phyloP scores from a whole-genome alignment of 2,329 filamentous ascomycete species.

The Apiospora marii region DNA sequence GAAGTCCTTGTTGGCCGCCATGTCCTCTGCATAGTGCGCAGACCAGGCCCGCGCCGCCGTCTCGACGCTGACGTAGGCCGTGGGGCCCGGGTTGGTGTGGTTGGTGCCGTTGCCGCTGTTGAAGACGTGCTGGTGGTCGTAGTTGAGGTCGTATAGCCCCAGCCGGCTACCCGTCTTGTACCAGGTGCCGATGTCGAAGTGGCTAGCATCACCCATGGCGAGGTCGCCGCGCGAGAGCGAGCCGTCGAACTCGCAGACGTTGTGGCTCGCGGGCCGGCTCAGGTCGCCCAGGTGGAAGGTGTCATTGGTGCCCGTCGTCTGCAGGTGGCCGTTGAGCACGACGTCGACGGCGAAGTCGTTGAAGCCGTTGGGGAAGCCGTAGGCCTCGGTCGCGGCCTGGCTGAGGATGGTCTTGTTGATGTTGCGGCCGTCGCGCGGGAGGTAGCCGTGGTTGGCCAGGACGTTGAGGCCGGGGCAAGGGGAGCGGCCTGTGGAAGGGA shows the following conservation, averaged over 20 bases:
- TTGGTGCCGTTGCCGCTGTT: not conserved
- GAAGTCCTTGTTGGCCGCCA: constrained; percentile 9
- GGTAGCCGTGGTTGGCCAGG: constrained; percentile 57
- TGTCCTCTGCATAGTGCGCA: not conserved
- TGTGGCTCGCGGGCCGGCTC: constrained; percentile 8
- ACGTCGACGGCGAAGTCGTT: constrained; percentile 11
- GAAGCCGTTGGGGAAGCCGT: not conserved
- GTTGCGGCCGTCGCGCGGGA: constrained; percentile 53
- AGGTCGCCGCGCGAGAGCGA: not conserved
- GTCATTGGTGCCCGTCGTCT: constrained; percentile 8
- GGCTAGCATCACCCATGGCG: not conserved
- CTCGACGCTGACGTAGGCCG: not conserved
- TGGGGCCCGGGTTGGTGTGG: not conserved
- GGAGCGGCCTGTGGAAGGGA: not conserved
- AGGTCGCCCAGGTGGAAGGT: constrained; percentile 19
- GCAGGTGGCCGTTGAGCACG: not conserved
- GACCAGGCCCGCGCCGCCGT: not conserved
- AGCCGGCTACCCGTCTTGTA: not conserved
- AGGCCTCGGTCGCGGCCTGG: not conserved
- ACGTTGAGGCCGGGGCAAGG: constrained; percentile 62
- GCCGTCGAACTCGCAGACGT: constrained; percentile 11
- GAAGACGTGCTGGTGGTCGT: constrained; percentile 3
- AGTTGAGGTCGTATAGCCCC: not conserved
- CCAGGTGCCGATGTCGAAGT: not conserved
- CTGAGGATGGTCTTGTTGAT: not conserved